Percentiles rank a stretch among this genome's conserved stretches.
These are phyloP conservation scores for Fusarium fujikuroi DNA, from an alignment of 2,329 filamentous ascomycete species.

Conservation along the genomic window DNA sequence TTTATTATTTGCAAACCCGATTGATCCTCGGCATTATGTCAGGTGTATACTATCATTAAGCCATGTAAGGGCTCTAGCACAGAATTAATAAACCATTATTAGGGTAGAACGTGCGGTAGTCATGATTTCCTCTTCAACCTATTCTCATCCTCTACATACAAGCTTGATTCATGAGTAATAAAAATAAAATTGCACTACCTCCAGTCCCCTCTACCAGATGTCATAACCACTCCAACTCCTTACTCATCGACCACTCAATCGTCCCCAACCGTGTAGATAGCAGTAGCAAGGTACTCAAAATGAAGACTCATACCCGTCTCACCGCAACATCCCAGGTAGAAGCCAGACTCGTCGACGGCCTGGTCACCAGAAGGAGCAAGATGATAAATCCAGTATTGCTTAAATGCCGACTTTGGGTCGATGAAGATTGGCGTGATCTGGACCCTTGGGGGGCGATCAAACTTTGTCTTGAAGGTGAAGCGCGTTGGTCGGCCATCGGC, in stretches of 20 bases:
- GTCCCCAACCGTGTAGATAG: background rate
- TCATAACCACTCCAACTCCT: fast-evolving
- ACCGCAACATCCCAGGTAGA: background rate
- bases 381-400: background rate
- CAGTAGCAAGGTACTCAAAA: background rate
- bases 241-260: fast-evolving
- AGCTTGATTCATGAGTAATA: fast-evolving
- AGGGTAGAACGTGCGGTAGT: background rate
- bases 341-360: background rate
- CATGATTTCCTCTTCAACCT: background rate
- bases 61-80: background rate
- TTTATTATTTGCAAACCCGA: too few relatives aligned
- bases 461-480: conserved; percentile 4
- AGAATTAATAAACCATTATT: background rate
- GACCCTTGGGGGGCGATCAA: background rate
- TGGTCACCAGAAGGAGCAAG: background rate
- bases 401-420: background rate
- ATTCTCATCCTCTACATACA: background rate
- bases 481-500: background rate
- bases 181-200: background rate
- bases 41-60: too few relatives aligned
- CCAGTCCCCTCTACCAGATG: fast-evolving
- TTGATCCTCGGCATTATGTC: too few relatives aligned
- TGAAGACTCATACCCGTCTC: background rate
- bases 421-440: background rate